Evolutionary conservation across 805 yeast species (phyloP).

Genomic region (Yarrowia sp.): DNA sequence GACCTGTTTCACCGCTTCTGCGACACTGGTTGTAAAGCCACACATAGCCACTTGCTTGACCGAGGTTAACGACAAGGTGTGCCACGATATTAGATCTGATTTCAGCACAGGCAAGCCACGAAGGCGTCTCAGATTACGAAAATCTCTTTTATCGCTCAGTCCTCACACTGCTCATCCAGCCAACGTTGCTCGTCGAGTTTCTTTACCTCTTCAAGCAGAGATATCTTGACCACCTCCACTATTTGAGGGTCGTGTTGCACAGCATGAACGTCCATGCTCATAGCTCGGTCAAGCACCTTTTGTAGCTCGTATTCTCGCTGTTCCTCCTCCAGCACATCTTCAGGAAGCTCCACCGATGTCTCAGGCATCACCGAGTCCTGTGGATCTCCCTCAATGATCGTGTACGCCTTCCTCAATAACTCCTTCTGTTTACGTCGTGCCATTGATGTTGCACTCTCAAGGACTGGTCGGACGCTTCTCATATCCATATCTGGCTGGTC

Average conservation of each 20-base stretch:
- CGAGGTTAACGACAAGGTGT: not conserved
- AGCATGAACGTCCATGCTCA: conserved; percentile 23
- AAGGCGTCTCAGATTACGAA: not conserved
- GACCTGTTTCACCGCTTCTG: not conserved
- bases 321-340: conserved; percentile 29
- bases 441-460: conserved; percentile 21
- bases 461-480: conserved; percentile 16
- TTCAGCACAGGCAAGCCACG: not conserved
- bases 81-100: not conserved
- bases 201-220: conserved; percentile 32
- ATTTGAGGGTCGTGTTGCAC: conserved; percentile 24
- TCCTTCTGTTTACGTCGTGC: conserved; percentile 34
- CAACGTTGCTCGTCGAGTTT: conserved; percentile 20
- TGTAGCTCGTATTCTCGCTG: conserved; percentile 33
- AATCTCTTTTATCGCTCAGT: not conserved
- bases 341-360: conserved; percentile 29
- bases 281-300: conserved; percentile 29
- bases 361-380: conserved; percentile 31
- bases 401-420: conserved; percentile 13
- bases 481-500: conserved; percentile 23
- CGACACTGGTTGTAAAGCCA: conserved; percentile 12
- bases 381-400: conserved; percentile 34
- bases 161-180: conserved; percentile 34
- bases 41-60: not conserved
- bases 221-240: conserved; percentile 19